Conservation (phyloP, 2,329 filamentous ascomycete genomes). For the Escovopsis weberi region DNA sequence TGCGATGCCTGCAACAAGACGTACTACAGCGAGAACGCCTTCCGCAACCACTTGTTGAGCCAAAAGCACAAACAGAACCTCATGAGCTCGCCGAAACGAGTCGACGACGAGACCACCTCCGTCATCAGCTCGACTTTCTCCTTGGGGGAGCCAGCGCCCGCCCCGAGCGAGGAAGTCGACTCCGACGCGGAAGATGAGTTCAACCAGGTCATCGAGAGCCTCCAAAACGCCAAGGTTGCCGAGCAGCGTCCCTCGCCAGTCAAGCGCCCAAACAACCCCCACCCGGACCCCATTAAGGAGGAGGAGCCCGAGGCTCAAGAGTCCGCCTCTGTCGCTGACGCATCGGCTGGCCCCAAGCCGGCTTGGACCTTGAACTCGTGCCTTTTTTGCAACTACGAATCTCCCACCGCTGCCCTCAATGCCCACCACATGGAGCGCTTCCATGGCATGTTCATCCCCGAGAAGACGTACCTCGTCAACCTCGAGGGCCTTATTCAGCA, state of each 20-base stretch:
- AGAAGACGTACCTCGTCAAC: constrained; percentile 70
- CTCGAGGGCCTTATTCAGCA: constrained; percentile 67
- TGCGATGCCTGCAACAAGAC: constrained; percentile 79
- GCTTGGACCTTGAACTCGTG: constrained; percentile 42
- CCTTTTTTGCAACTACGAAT: constrained; percentile 84
- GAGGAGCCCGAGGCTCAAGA: constrained; percentile 22
- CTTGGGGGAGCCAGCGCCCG: constrained; percentile 59
- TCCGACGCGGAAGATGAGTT: constrained; percentile 62
- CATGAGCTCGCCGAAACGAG: constrained; percentile 28
- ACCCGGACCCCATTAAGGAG: constrained; percentile 28
- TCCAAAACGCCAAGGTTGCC: constrained; percentile 61
- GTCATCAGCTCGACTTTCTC: constrained; percentile 87
- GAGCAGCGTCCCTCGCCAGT: constrained; percentile 34
- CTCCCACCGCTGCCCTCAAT: constrained; percentile 61
- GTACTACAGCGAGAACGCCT: constrained; percentile 95
- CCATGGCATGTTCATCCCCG: constrained; percentile 93
- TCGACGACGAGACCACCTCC: constrained; percentile 60
- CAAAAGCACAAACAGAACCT: constrained; percentile 64
- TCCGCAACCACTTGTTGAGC: constrained; percentile 80
- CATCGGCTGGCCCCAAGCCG: constrained; percentile 20
- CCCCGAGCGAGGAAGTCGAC: constrained; percentile 33
- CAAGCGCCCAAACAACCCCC: constrained; percentile 39
- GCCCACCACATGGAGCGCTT: constrained; percentile 79
- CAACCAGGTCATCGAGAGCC: constrained; percentile 58
- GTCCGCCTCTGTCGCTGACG: constrained; percentile 28